phyloP scores from a whole-genome alignment of 2,329 filamentous ascomycete species.

The Rutstroemia sp. region DNA sequence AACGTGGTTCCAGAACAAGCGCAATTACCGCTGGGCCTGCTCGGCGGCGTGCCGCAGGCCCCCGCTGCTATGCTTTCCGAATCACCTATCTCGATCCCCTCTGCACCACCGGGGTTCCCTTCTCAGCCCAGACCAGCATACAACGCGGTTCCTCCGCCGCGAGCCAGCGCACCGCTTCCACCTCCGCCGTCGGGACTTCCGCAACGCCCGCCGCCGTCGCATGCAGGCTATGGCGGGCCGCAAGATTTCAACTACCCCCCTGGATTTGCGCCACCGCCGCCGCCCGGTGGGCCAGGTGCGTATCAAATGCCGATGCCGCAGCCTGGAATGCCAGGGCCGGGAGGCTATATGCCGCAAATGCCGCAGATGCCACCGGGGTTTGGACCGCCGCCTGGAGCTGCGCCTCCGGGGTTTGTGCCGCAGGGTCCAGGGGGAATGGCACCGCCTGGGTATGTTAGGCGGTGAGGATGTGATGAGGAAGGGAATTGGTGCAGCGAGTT shows the following conservation, averaged over 20 bases:
- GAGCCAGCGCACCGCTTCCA: conserved; percentile 45
- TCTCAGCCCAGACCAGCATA: conserved; percentile 22
- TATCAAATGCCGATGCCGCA: too few species aligned
- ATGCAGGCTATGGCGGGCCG: conserved; percentile 61
- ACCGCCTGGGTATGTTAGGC: conserved; percentile 10
- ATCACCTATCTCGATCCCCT: conserved; percentile 3
- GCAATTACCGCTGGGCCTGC: conserved; percentile 31
- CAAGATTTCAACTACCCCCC: conserved; percentile 45
- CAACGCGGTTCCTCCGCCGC: conserved; percentile 27
- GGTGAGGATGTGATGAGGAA: neutral
- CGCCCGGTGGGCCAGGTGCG: neutral
- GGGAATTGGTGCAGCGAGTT: neutral
- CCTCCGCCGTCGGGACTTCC: conserved; percentile 48
- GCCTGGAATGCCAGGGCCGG: neutral
- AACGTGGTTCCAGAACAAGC: conserved; percentile 71
- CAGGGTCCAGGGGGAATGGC: conserved; percentile 15
- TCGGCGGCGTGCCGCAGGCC: conserved; percentile 32
- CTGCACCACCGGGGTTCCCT: conserved; percentile 21
- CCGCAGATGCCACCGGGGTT: neutral
- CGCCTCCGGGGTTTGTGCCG: neutral
- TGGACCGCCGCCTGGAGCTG: neutral
- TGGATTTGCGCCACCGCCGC: conserved; percentile 25
- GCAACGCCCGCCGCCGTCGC: conserved; percentile 61
- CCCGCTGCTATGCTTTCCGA: conserved; percentile 33
- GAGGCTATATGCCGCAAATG: neutral